Conservation (phyloP, 208 protist species). For the Entamoeba invadens region DNA sequence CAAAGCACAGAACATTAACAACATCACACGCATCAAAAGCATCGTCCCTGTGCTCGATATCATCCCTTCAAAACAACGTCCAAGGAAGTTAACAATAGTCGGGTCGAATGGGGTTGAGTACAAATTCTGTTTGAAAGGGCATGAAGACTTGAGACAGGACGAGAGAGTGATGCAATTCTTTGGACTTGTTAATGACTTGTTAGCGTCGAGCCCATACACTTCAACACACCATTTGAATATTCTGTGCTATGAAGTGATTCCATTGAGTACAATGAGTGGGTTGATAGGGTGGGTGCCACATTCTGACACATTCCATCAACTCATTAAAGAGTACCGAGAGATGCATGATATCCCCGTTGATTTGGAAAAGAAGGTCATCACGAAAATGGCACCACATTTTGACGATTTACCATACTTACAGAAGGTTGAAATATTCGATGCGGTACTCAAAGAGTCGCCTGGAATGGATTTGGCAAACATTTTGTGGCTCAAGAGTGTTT, state of each 20-base stretch:
- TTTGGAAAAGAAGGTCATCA: conserved; percentile 43
- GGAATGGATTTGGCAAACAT: conserved; percentile 53
- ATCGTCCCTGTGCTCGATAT: conserved; percentile 37
- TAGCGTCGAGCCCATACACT: conserved; percentile 35
- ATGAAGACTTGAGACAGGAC: conserved; percentile 82
- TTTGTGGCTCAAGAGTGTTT: conserved; percentile 83
- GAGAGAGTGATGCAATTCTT: conserved; percentile 99
- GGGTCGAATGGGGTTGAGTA: conserved; percentile 79
- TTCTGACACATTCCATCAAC: conserved; percentile 87
- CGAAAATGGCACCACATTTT: conserved; percentile 60
- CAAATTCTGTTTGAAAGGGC: conserved; percentile 89
- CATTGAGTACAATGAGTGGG: conserved; percentile 87
- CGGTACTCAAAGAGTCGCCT: conserved; percentile 14
- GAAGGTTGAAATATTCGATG: conserved; percentile 68
- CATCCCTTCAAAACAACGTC: conserved; percentile 95
- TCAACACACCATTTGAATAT: neutral
- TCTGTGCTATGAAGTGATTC: conserved; percentile 76
- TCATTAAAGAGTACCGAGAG: conserved; percentile 89
- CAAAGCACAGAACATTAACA: neutral
- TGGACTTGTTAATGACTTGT: conserved; percentile 89
- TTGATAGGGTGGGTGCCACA: conserved; percentile 90
- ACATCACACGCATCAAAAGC: neutral
- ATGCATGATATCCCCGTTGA: conserved; percentile 53
- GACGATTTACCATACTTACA: conserved; percentile 81
- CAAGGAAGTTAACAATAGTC: conserved; percentile 77